A percentile compares a stretch with the other conserved stretches of the same genome.
Conservation (phyloP, 1,284 basidiomycete species). For the Leccinum ponderosum region DNA sequence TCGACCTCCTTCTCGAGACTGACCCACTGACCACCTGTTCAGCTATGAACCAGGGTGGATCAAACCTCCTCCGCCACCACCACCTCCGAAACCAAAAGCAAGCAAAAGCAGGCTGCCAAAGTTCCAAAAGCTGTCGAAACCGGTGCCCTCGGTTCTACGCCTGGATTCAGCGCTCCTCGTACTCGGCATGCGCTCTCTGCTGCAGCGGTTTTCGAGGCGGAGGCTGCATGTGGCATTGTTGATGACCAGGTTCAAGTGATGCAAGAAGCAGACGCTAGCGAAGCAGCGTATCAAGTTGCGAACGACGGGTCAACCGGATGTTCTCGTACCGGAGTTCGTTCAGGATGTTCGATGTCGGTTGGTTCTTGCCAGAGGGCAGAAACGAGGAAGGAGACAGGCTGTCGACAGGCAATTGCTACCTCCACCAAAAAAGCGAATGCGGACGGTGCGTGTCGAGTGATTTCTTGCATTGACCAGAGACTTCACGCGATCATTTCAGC, state of each 20-base stretch:
- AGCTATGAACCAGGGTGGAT: constrained; percentile 60
- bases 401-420: constrained; percentile 42
- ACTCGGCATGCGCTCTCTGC: constrained; percentile 37
- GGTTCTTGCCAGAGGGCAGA: constrained; percentile 80
- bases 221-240: constrained; percentile 24
- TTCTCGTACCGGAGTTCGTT: constrained; percentile 70
- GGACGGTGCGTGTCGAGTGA: constrained; percentile 41
- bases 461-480: not conserved
- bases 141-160: constrained; percentile 21
- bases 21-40: constrained; percentile 69
- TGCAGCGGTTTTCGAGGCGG: constrained; percentile 45
- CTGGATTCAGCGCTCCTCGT: constrained; percentile 49
- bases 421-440: constrained; percentile 51
- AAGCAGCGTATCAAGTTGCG: constrained; percentile 18
- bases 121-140: constrained; percentile 35
- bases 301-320: constrained; percentile 35
- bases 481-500: not conserved
- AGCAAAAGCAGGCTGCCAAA: constrained; percentile 38
- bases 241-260: constrained; percentile 7
- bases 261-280: constrained; percentile 14
- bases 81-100: constrained; percentile 38
- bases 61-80: constrained; percentile 55
- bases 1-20: constrained; percentile 52
- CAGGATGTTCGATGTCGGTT: constrained; percentile 82
- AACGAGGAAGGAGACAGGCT: constrained; percentile 53